Conservation (phyloP, 2,329 filamentous ascomycete genomes). For the Ascochyta fabae region DNA sequence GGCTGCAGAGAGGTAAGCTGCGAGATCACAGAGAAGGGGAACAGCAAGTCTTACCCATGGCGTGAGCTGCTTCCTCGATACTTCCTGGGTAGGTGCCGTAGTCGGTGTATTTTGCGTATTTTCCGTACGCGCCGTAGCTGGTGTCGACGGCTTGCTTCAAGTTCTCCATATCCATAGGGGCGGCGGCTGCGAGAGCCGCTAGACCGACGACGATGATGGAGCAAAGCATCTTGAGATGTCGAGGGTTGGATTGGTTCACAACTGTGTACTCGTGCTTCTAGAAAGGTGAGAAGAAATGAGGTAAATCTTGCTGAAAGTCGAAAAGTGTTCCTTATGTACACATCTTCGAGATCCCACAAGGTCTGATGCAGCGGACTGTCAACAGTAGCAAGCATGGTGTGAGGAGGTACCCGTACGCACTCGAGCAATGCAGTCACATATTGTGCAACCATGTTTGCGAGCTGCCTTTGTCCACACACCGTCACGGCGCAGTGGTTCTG, state of each 20-base stretch:
- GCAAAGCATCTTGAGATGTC: slow-evolving; percentile 22
- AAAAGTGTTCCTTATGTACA: background rate
- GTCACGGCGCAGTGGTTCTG: background rate
- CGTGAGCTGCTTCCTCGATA: slow-evolving; percentile 1
- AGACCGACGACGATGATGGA: slow-evolving; percentile 20
- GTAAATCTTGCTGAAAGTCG: background rate
- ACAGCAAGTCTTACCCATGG: background rate
- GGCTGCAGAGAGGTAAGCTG: background rate
- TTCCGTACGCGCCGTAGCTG: slow-evolving; percentile 2
- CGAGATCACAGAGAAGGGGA: too few relatives aligned
- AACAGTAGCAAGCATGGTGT: background rate
- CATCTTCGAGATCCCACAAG: background rate
- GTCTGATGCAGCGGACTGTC: background rate
- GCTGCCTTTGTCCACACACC: background rate
- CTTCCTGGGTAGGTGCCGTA: background rate
- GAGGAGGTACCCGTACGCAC: background rate
- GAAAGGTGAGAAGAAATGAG: too few relatives aligned
- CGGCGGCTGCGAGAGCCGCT: slow-evolving; percentile 14
- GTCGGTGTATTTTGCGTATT: slow-evolving; percentile 1
- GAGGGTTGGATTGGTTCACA: background rate
- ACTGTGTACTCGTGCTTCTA: background rate
- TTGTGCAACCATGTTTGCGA: background rate
- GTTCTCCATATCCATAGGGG: slow-evolving; percentile 14
- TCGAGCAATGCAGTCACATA: background rate
- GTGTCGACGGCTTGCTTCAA: slow-evolving; percentile 8